Base-by-base conservation (phyloP, 768 basidiomycete species). In the Trametes punicea region DNA sequence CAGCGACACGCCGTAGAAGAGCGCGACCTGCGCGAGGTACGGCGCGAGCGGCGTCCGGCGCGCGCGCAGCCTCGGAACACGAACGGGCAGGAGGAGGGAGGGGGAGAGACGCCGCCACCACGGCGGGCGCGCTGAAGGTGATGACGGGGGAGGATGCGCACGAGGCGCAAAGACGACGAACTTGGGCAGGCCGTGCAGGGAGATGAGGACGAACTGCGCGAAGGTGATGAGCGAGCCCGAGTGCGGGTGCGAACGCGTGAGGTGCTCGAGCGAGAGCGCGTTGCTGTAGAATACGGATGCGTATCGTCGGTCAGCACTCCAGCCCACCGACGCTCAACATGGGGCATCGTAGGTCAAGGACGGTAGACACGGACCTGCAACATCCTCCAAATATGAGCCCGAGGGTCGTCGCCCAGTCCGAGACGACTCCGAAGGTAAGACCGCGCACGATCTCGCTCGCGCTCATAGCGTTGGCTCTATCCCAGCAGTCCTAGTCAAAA, bases 301-400 rank as follows among this genome's bases (percentile, higher is more conserved):
- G 31, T 31, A 31, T 31, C 31, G 31, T 8, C 31, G 34, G 34
- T 8, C 8, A 3, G 34, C 31, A 6, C 31, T 31, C 56, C 40
- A n/a, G 30, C 15, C 9, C 4, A 48, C 25, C 21, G 50, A 9
- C 16, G 11, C 36, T 33, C 25, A 44, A 20, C 47, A 46, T 50
- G 46, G 13, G 40, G 61, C 55, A 64, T 6, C n/a, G n/a, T 56
- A 36, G 18, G 55, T 60, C 3, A 64, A 65, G 61, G 61, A 61
- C 20, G 64, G 46, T 7, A 45, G 53, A 61, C 5, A 71, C 67
- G 34, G 66, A 81, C 79, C 85, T 85, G 76, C 94, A 97, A 71
- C 94, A 97, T 1, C 94, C 94, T 2, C 92, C 93, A 66, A 97
- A 95, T 9, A 94, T 81, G 20, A 94, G 74, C 1, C 82, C 73